Evolutionary conservation across 73 alveolate genomes (phyloP), one percentile per base, ranked within the genome.

Genomic region (Paramecium biaurelia): DNA sequence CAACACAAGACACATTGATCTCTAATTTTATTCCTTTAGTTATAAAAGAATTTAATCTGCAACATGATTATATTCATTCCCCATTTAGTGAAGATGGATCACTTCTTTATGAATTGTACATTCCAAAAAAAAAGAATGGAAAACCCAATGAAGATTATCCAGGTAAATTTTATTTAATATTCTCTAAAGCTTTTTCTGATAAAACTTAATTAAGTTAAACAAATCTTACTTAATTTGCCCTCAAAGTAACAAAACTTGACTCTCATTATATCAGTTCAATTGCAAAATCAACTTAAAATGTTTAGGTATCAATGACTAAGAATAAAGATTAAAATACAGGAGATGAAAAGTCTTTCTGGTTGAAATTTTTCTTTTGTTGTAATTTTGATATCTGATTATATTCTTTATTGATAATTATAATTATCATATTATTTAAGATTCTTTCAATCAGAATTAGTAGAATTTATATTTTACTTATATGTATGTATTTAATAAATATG

Each of bases 71-170:
- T 72, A 30, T 72, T 34, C 58, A 72, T 63, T 26, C 43, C 32
- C 86, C 86, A 34, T 72, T 72, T 12, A 35, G 37, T 9, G 14
- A 12, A n/a, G 86, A 72, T 37, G 86, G 86, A 20, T 34, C 86
- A 1, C 56, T 34, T 1, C 35, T 35, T 12, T 72, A 35, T 72
- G 53, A 30, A 38, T 72, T 72, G 59, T 72, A 72, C 67, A 38
- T 72, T 23, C 57, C 86, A 3, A 72, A 72, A 38, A 72, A 72
- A 38, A 72, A 72, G 21, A 72, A 5, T 35, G 86, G 86, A 7
- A 72, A 32, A 32, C 86, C 86, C 5, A 72, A 72, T 32, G 56
- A 35, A 72, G 86, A 72, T 72, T 72, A 32, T 37, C 86, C 86
- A 34, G 56, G 86, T 72, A 72, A 2, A 15, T 12, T 12, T 3